Base-by-base conservation (phyloP, 345 rosid genomes). In the Streptanthus diversifolius region DNA sequence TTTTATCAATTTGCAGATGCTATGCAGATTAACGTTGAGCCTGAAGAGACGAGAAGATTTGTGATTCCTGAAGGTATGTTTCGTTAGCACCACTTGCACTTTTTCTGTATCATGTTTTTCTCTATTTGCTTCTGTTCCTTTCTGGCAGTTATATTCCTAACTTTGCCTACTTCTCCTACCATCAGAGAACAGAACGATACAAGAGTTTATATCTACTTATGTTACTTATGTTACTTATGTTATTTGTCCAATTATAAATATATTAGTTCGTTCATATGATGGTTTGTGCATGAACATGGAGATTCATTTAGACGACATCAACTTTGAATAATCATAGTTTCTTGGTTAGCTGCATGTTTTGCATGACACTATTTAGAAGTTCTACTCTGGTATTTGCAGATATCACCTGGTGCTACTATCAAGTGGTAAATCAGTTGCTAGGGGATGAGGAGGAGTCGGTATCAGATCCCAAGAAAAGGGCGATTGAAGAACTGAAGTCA, bases 1-100 rank as follows among this genome's bases (percentile, higher is more conserved):
- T 12, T 48, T 59, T 29, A 22, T 47, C 51, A 33, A 63, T 72
- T 54, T 80, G 63, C 98, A 95, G 99, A 82, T 82, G 85, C 83
- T 70, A 74, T 95, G 83, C 87, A 85, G 71, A 80, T 84, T 73
- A 81, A 81, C 13, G 85, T 95, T 82, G 87, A 85, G 64, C 66
- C 22, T 41, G 83, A 55, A 7, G 80, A 80, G 69, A 82, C 80
- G 80, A 82, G 80, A 68, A 75, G 68, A 64, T 88, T 80, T 82
- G 80, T 47, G 66, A 74, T 67, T 44, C 70, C 75, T 74, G 90
- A 87, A 87, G 98, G 98, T 92, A 82, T 63, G 39, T 52, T 60
- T 59, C 37, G 21, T 54, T 48, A 32, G 14, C 63, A 57, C 74
- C 68, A 56, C 71, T 22, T 74, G 41, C 69, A 32, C 51, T 68